Conservation (phyloP, 2,329 filamentous ascomycete genomes). For the Xenoacremonium recifei region DNA sequence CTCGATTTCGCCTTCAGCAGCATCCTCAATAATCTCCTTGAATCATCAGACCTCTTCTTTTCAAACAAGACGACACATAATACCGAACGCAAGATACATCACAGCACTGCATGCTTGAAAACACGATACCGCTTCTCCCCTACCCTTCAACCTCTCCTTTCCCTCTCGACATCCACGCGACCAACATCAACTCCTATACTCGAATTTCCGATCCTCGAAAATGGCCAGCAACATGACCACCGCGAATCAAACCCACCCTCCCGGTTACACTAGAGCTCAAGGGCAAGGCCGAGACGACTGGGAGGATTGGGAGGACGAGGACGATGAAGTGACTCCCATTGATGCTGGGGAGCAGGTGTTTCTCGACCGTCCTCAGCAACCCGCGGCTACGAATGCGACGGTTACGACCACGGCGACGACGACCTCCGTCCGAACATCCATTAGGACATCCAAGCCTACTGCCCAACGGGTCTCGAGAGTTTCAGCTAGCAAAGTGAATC, state of each 20-base stretch:
- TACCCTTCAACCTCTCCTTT: slow-evolving; percentile 1
- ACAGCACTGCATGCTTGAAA: slow-evolving; percentile 13
- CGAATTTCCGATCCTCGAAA: not conserved
- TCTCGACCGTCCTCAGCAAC: slow-evolving; percentile 20
- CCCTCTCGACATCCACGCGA: slow-evolving; percentile 3
- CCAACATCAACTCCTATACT: slow-evolving; percentile 10
- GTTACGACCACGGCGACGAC: not conserved
- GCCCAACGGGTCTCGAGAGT: slow-evolving; percentile 29
- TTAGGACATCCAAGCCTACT: slow-evolving; percentile 13
- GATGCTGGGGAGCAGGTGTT: slow-evolving; percentile 37
- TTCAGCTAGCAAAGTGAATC: slow-evolving; percentile 40
- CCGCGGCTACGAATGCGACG: slow-evolving; percentile 8
- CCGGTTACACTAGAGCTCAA: slow-evolving; percentile 15
- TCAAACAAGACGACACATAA: slow-evolving; percentile 11
- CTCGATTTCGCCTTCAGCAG: no score
- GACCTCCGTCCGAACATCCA: slow-evolving; percentile 1
- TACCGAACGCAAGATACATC: slow-evolving; percentile 2
- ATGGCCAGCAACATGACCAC: slow-evolving; percentile 13
- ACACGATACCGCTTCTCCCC: slow-evolving; percentile 3
- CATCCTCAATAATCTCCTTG: not conserved
- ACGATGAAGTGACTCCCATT: slow-evolving; percentile 41
- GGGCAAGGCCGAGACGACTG: slow-evolving; percentile 40
- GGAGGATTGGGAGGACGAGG: slow-evolving; percentile 56
- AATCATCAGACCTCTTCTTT: slow-evolving; percentile 3
- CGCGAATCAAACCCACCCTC: slow-evolving; percentile 11